A percentile compares a stretch with the other conserved stretches of the same genome.
Evolutionary conservation across 2,329 filamentous ascomycete species (phyloP).

Genomic region (Gaeumannomyces tritici): DNA sequence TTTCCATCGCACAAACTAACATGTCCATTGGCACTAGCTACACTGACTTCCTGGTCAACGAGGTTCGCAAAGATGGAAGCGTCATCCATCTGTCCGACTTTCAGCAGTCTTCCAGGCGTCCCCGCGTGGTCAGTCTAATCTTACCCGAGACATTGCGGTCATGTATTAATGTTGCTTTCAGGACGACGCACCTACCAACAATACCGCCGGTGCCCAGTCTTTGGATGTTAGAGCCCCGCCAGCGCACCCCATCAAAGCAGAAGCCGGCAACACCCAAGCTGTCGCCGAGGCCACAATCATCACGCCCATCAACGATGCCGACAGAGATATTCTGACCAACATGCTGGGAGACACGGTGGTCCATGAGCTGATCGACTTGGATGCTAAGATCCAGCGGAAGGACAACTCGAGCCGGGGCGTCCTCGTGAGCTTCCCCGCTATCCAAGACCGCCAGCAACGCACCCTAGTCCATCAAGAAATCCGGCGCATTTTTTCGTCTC

Average conservation of each 20-base stretch:
- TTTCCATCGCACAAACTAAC: background rate
- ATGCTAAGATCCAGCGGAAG: slow-evolving; percentile 22
- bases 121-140: background rate
- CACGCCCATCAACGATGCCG: slow-evolving; percentile 12
- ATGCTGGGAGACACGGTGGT: slow-evolving; percentile 30
- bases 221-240: background rate
- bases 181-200: background rate
- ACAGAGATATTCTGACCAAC: slow-evolving; percentile 24
- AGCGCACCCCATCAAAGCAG: background rate
- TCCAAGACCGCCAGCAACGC: slow-evolving; percentile 35
- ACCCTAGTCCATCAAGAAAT: slow-evolving; percentile 49
- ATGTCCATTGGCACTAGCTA: slow-evolving; percentile 42
- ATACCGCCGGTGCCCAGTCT: background rate
- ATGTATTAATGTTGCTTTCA: background rate
- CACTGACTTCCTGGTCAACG: slow-evolving; percentile 88
- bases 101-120: slow-evolving; percentile 7
- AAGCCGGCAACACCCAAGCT: background rate
- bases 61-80: slow-evolving; percentile 66
- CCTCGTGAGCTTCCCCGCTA: slow-evolving; percentile 27
- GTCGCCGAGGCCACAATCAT: background rate
- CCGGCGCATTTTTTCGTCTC: slow-evolving; percentile 69
- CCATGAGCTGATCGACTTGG: slow-evolving; percentile 30
- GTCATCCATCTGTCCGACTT: slow-evolving; percentile 57
- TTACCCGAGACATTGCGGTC: background rate
- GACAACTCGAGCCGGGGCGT: slow-evolving; percentile 16